Evolutionary conservation across 1,139 yeast genomes (phyloP), one percentile per base, ranked within the genome.

Genomic region (Dujonia santamariae): DNA sequence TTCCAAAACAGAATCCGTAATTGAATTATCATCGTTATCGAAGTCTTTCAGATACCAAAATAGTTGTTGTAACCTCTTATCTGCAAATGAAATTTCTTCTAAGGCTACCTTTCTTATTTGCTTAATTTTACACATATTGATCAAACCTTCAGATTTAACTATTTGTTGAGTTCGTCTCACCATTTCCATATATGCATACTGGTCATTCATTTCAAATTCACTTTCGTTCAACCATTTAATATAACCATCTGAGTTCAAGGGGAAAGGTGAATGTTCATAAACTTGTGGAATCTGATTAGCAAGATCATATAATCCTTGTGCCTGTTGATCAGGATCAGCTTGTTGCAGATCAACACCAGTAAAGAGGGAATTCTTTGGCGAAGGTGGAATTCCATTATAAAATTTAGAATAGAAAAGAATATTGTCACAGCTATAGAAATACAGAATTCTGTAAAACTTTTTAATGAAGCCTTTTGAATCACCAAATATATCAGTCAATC

Each of bases 391-490:
- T 0, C 82, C 85, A 36, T 73, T 59, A 38, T 60, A 64, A 13
- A 81, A 75, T 15, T 67, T 62, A 29, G 80, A 67, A 48, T 75
- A 80, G 49, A 84, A 75, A 15, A 90, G 59, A 11, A 85, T 48
- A 43, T 80, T 66, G 40, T 80, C 81, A 36, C 70, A 69, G 0
- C 94, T 69, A 47, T 67, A 78, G 44, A 84, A 75, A 55, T 87
- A 90, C 44, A 72, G 71, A 29, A 78, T 55, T 40, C 73, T 74
- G 48, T 72, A 71, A 40, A 75, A 71, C 12, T 74, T 60, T 32
- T 75, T 65, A 7, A 75, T 59, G 12, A 71, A 43, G 22, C 61
- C 51, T 18, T 44, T 53, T 34, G 62, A 58, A 27, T 59, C 49
- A 0, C 88, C 90, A 4, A 56, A 48, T 45, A 73, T 67, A 31